These are phyloP conservation scores for Volvox reticuliferus DNA, from an alignment of 139 green algal species.

Conservation along the genomic window DNA sequence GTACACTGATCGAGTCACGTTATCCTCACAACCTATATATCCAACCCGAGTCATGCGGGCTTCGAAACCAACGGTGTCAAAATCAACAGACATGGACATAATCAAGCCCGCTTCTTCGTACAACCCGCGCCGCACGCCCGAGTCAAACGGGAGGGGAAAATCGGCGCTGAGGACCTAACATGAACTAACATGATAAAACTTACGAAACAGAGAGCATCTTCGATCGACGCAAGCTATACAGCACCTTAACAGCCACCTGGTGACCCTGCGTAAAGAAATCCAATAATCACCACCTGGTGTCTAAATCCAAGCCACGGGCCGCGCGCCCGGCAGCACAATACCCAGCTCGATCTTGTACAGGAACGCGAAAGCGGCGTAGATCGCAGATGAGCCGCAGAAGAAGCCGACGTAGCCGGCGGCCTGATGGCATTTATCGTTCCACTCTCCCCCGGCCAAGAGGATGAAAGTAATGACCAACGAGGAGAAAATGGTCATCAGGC, in stretches of 20 bases:
- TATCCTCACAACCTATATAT: not conserved
- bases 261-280: no score
- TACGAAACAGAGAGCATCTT: no score
- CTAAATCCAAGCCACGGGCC: slow-evolving; percentile 7
- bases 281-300: not conserved
- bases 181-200: not conserved
- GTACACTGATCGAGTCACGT: not conserved
- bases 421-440: slow-evolving; percentile 24
- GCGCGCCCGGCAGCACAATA: slow-evolving; percentile 38
- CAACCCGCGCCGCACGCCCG: no score
- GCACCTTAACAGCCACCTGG: no score
- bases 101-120: no score
- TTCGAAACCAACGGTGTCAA: no score
- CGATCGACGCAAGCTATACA: no score
- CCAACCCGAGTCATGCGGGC: no score
- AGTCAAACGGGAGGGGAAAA: not conserved
- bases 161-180: not conserved
- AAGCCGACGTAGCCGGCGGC: slow-evolving; percentile 76
- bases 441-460: slow-evolving; percentile 67
- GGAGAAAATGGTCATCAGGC: slow-evolving; percentile 66
- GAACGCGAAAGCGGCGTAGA: slow-evolving; percentile 74
- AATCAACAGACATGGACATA: no score
- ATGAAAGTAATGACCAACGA: slow-evolving; percentile 74
- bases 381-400: slow-evolving; percentile 68
- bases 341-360: slow-evolving; percentile 65